Evolutionary conservation across 331 rosid species (phyloP).

Genomic region (Pyrus hybrid): DNA sequence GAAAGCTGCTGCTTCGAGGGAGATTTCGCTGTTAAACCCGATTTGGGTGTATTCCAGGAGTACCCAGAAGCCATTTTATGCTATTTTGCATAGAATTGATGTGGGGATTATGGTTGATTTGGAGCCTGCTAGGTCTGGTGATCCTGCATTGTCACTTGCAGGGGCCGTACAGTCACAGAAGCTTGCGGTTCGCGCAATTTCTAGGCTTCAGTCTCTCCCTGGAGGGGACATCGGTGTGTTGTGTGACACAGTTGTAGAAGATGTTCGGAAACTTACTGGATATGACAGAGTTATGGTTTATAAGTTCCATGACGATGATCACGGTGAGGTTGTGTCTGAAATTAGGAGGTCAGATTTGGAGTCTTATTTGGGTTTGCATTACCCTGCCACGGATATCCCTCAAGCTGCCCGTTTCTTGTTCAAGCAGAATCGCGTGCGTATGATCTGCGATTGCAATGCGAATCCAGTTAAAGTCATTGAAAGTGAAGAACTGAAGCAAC

Average conservation of each 20-base stretch:
- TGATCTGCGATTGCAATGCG: conserved; percentile 70
- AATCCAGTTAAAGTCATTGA: conserved; percentile 49
- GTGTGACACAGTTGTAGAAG: conserved; percentile 68
- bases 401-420: conserved; percentile 77
- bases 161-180: conserved; percentile 84
- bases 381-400: conserved; percentile 80
- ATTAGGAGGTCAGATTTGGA: conserved; percentile 65
- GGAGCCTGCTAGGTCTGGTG: conserved; percentile 60
- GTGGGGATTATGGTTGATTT: conserved; percentile 77
- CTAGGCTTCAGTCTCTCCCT: conserved; percentile 71
- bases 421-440: conserved; percentile 66
- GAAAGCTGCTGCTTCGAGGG: conserved; percentile 45
- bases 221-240: conserved; percentile 54
- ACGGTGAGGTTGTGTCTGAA: conserved; percentile 82
- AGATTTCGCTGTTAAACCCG: conserved; percentile 59
- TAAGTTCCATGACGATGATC: conserved; percentile 77
- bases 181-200: conserved; percentile 71
- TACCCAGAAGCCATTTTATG: conserved; percentile 67
- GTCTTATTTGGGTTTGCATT: conserved; percentile 69
- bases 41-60: conserved; percentile 52
- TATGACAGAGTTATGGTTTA: conserved; percentile 85
- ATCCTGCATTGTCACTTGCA: conserved; percentile 66
- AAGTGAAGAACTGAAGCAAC: conserved; percentile 45
- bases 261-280: conserved; percentile 73
- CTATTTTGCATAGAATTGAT: conserved; percentile 75